Conservation (phyloP, 2,329 filamentous ascomycete species). For the Colletotrichum zoysiae region DNA sequence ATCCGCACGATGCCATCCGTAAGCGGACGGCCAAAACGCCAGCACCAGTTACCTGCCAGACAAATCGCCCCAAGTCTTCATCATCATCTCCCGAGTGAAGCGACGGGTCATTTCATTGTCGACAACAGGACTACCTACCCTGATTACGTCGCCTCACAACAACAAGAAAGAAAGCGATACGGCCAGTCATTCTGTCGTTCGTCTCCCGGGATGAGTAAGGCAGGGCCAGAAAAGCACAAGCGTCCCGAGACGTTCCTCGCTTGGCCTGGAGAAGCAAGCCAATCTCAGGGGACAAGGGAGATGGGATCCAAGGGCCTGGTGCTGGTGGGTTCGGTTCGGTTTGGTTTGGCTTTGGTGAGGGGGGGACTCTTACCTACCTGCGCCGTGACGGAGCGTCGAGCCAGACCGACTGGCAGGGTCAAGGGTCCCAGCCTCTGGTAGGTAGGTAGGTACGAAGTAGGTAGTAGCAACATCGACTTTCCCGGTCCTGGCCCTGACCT, state of each 20-base stretch:
- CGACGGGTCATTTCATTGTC: conserved; percentile 15
- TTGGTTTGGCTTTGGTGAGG: neutral
- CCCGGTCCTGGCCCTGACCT: too few relatives aligned
- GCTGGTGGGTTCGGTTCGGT: conserved; percentile 22
- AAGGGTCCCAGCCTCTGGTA: conserved; percentile 34
- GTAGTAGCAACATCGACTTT: too few relatives aligned
- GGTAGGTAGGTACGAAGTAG: too few relatives aligned
- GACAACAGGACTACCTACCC: neutral
- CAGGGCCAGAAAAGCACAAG: conserved; percentile 30
- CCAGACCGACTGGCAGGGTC: neutral
- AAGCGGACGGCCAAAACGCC: neutral
- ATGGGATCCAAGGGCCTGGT: conserved; percentile 35
- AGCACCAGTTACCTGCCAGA: conserved; percentile 6
- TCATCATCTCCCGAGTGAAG: conserved; percentile 7
- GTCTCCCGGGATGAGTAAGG: conserved; percentile 6
- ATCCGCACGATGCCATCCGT: neutral
- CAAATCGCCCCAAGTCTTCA: conserved; percentile 28
- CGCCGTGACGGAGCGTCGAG: conserved; percentile 2
- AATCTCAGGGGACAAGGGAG: conserved; percentile 35
- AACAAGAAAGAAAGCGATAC: neutral
- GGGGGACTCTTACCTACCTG: conserved; percentile 27
- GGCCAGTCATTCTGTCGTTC: conserved; percentile 12
- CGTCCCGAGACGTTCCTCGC: conserved; percentile 1
- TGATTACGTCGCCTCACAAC: conserved; percentile 20
- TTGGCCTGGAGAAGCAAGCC: conserved; percentile 24